These are phyloP conservation scores for Meira miltonrushii DNA, from an alignment of 1,284 basidiomycete species.

Conservation along the genomic window DNA sequence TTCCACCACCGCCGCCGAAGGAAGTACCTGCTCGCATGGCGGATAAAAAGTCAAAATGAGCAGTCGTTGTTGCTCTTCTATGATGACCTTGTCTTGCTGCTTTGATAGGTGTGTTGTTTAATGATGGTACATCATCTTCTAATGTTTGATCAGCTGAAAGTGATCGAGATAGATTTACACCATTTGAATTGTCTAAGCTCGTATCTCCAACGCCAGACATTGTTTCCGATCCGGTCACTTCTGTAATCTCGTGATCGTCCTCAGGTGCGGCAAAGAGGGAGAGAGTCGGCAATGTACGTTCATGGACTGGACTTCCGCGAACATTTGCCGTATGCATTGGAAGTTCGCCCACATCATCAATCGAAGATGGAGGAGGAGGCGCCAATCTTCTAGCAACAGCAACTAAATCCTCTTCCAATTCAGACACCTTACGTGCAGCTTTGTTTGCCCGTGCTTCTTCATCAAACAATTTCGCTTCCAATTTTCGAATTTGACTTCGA, in stretches of 20 bases:
- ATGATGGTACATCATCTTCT: not conserved
- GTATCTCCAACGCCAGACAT: not conserved
- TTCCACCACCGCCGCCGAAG: not conserved
- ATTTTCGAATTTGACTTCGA: constrained; percentile 31
- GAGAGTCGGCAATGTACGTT: too few species aligned
- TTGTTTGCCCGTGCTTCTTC: constrained; percentile 33
- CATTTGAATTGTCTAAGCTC: not conserved
- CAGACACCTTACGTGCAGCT: constrained; percentile 22
- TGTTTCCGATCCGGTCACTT: not conserved
- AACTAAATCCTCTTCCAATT: constrained; percentile 29
- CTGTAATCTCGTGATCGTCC: too few species aligned
- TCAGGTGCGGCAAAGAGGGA: too few species aligned
- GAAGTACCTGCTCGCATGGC: not conserved
- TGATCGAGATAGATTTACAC: not conserved
- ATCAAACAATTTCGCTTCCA: constrained; percentile 36
- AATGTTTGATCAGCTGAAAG: too few species aligned
- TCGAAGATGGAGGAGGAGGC: not conserved
- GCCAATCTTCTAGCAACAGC: constrained; percentile 6
- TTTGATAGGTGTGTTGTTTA: not conserved
- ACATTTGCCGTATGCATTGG: not conserved
- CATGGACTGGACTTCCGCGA: not conserved
- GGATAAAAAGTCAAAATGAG: constrained; percentile 8
- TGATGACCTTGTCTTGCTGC: not conserved
- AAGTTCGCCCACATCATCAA: not conserved
- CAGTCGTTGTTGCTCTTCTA: constrained; percentile 8